Evolutionary conservation across 495 filamentous ascomycete species (phyloP).

Genomic region (Penicillium parvum): DNA sequence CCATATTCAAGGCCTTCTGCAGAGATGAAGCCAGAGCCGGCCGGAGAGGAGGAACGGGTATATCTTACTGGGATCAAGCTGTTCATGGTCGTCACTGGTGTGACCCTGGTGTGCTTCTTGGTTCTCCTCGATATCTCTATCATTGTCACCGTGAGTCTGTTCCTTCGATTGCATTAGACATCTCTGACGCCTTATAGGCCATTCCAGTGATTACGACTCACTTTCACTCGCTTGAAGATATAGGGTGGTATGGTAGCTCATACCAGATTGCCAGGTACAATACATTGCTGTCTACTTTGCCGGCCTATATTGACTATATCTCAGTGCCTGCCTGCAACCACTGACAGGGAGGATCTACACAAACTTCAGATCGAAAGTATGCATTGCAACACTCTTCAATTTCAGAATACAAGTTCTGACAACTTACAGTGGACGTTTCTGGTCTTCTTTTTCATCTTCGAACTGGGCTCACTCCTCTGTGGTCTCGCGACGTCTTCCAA

Average conservation of each 20-base stretch:
- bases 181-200: slow-evolving; percentile 17
- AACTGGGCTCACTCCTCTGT: slow-evolving; percentile 42
- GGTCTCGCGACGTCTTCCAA: slow-evolving; percentile 38
- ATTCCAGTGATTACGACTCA: slow-evolving; percentile 41
- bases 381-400: background rate
- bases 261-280: slow-evolving; percentile 39
- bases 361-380: slow-evolving; percentile 41
- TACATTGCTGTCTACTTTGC: background rate
- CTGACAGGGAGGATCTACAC: slow-evolving; percentile 44
- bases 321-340: slow-evolving; percentile 42
- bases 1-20: background rate
- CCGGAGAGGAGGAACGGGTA: slow-evolving; percentile 6
- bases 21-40: background rate
- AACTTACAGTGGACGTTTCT: slow-evolving; percentile 29
- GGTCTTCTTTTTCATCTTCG: slow-evolving; percentile 36
- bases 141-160: slow-evolving; percentile 13
- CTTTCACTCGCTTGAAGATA: slow-evolving; percentile 38
- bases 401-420: background rate
- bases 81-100: slow-evolving; percentile 2
- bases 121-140: slow-evolving; percentile 18
- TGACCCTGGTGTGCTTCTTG: slow-evolving; percentile 17
- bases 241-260: slow-evolving; percentile 46
- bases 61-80: slow-evolving; percentile 17
- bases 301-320: background rate
- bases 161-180: background rate